Evolutionary conservation across 176 grass and related monocot genomes (phyloP).

Genomic region (Rhynchospora pubera): DNA sequence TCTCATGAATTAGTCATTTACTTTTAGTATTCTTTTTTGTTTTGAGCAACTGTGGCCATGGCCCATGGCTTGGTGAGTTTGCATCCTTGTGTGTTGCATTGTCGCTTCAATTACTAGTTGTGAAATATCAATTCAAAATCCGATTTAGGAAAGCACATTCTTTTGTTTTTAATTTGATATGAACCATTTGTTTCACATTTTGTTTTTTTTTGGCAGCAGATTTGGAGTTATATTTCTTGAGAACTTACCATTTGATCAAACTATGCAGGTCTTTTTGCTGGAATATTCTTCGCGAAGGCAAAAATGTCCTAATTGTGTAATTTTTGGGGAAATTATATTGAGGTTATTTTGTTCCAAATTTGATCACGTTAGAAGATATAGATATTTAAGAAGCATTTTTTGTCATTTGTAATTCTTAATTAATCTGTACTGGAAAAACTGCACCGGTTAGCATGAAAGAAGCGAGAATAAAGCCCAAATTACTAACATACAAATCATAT

Average conservation of each 20-base stretch:
- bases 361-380: neutral
- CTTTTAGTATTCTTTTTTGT: neutral
- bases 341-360: neutral
- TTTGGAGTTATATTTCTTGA: no score
- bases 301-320: constrained; percentile 52
- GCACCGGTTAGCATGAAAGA: neutral
- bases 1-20: neutral
- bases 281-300: constrained; percentile 89
- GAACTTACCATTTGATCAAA: neutral
- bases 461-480: neutral
- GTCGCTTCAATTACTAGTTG: no score
- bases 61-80: no score
- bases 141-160: no score
- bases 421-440: neutral
- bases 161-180: no score
- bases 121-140: no score
- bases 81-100: no score
- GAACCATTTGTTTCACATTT: no score
- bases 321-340: neutral
- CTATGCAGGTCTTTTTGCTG: constrained; percentile 84
- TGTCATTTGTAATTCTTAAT: neutral
- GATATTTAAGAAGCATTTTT: neutral
- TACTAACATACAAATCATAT: neutral
- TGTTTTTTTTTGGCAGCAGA: no score
- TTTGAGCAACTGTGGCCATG: neutral